Evolutionary conservation across 305 asterid genomes (phyloP).

Genomic region (Solanum aculeatissimum): DNA sequence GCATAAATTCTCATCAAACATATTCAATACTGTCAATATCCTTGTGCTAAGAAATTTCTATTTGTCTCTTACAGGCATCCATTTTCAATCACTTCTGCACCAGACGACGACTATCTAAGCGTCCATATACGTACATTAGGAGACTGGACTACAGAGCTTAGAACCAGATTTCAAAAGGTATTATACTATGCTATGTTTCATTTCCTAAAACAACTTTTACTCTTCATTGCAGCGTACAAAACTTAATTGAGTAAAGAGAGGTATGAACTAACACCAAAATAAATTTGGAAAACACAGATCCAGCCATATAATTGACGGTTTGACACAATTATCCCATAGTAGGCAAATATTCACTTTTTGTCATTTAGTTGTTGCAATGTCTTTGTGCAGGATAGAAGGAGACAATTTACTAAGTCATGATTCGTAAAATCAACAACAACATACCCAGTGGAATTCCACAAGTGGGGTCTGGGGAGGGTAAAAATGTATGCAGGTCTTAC

Average conservation of each 20-base stretch:
- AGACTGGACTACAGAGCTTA: conserved; percentile 92
- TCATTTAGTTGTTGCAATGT: neutral
- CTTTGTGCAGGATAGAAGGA: neutral
- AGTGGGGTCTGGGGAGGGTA: too few species aligned
- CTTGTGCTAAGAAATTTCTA: neutral
- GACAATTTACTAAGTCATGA: neutral
- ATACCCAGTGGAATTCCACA: too few species aligned
- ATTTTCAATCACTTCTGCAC: conserved; percentile 93
- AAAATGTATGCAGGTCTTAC: too few species aligned
- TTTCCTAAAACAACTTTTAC: neutral
- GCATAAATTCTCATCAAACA: neutral
- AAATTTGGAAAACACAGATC: neutral
- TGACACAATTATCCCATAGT: neutral
- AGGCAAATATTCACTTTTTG: neutral
- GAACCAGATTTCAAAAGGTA: conserved; percentile 51
- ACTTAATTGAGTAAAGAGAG: neutral
- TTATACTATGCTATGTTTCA: neutral
- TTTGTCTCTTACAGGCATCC: conserved; percentile 59
- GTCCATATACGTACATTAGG: conserved; percentile 85
- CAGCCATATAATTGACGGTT: neutral
- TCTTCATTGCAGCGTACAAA: neutral
- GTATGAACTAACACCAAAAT: neutral
- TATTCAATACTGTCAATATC: neutral
- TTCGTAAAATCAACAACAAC: neutral
- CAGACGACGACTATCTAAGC: conserved; percentile 74